Evolutionary conservation across 2,329 filamentous ascomycete genomes (phyloP).

Genomic region (Aspergillus vadensis): DNA sequence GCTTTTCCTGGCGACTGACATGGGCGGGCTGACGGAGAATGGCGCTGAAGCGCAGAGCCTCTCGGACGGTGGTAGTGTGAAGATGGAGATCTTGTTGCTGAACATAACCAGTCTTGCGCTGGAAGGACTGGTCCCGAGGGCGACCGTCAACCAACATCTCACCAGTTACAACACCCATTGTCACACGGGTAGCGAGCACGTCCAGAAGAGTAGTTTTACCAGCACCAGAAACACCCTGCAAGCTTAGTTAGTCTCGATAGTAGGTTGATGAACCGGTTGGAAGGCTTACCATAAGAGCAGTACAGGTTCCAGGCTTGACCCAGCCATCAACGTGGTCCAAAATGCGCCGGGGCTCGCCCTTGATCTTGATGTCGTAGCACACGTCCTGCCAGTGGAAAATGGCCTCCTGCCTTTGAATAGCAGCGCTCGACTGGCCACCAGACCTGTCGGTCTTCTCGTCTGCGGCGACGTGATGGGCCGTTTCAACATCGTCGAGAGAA

Average conservation of each 20-base stretch:
- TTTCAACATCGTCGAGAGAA: slow-evolving; percentile 33
- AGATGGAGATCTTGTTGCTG: slow-evolving; percentile 92
- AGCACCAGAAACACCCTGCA: slow-evolving; percentile 77
- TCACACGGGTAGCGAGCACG: slow-evolving; percentile 79
- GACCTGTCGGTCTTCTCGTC: slow-evolving; percentile 39
- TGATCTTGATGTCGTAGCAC: slow-evolving; percentile 81
- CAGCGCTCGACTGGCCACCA: slow-evolving; percentile 27
- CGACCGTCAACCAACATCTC: slow-evolving; percentile 82
- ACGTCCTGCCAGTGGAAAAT: slow-evolving; percentile 86
- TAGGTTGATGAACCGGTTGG: background rate
- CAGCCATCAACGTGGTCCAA: slow-evolving; percentile 86
- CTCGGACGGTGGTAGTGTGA: slow-evolving; percentile 80
- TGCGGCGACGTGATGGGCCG: slow-evolving; percentile 23
- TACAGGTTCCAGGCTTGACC: slow-evolving; percentile 90
- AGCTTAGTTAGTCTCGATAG: slow-evolving; percentile 21
- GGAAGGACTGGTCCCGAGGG: slow-evolving; percentile 77
- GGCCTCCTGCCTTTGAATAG: slow-evolving; percentile 67
- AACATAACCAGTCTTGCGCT: slow-evolving; percentile 88
- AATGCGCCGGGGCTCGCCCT: slow-evolving; percentile 72
- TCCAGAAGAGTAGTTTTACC: slow-evolving; percentile 91
- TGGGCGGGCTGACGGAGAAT: slow-evolving; percentile 78
- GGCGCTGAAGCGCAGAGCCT: slow-evolving; percentile 84
- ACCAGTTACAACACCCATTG: slow-evolving; percentile 84
- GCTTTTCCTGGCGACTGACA: slow-evolving; percentile 73
- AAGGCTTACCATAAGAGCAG: slow-evolving; percentile 71